Evolutionary conservation across 1,139 yeast species (phyloP), one percentile per base, ranked within the genome.

Genomic region (Candida sanyaensis): DNA sequence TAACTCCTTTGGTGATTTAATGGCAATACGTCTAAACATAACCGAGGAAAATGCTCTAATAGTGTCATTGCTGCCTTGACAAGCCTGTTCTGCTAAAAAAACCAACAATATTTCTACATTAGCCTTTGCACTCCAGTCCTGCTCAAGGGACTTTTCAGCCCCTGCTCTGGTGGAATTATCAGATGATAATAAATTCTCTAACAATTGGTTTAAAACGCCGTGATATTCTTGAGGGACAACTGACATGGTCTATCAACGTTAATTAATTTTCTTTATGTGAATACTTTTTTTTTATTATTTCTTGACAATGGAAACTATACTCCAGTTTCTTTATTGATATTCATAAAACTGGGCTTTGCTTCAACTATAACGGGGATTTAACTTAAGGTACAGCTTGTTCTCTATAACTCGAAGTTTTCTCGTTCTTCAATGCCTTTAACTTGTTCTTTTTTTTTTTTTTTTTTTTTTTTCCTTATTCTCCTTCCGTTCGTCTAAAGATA

Each of bases 41-140:
- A 93, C 97, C 2, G 98, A 96, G 13, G 92, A 73, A 63, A 89
- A 88, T 0, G 91, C 78, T 52, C 80, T 70, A 40, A 77, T 70
- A 26, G 76, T 72, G 44, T 82, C 86, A 49, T 73, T 73, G 4
- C 77, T 73, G 11, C 91, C 86, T 11, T 67, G 65, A 17, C 84
- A 75, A 1, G 96, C 84, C 60, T 87, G 95, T 61, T 88, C 90
- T 2, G 97, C 93, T 47, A 93, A 77, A 54, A 90, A 95, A 1
- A 86, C 75, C 52, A 93, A 75, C 45, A 93, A 72, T 55, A 85
- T 67, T 58, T 86, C 91, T 36, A 88, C 84, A 52, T 79, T 83
- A 21, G 78, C 81, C 38, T 75, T 71, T 32, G 74, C 77, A 44
- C 80, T 80, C 98, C 98, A 93, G 40, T 87, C 87, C 28, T 73